Evolutionary conservation across 164 flowering plant genomes (phyloP).

Genomic region (Annona cherimola): DNA sequence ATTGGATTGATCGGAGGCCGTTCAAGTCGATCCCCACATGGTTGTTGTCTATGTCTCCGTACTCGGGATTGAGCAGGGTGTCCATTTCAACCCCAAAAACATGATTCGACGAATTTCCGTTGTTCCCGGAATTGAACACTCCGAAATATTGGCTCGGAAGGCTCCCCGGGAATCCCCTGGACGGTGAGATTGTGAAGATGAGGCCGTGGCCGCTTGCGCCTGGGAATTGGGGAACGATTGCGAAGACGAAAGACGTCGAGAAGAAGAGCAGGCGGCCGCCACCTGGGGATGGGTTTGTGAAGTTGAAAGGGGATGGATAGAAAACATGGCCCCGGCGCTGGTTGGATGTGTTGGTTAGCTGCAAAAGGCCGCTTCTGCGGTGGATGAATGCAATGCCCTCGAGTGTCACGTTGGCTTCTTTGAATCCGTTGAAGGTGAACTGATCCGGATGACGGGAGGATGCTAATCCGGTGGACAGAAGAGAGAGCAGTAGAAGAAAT

Average conservation of each 20-base stretch:
- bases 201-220: neutral
- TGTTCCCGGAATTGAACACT: neutral
- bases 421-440: slow-evolving; percentile 32
- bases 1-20: neutral
- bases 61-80: neutral
- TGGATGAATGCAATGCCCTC: slow-evolving; percentile 23
- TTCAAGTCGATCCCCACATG: slow-evolving; percentile 6
- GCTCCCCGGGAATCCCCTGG: neutral
- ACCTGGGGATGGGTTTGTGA: slow-evolving; percentile 16
- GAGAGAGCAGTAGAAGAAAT: too few relatives aligned
- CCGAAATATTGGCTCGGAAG: neutral
- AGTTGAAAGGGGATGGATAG: slow-evolving; percentile 20
- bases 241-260: slow-evolving; percentile 5
- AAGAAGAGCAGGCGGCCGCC: neutral
- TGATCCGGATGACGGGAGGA: neutral
- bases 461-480: too few relatives aligned
- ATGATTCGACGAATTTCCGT: slow-evolving; percentile 1
- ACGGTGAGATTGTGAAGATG: slow-evolving; percentile 4
- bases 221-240: neutral
- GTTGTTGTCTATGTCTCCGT: neutral
- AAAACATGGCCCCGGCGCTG: slow-evolving; percentile 30
- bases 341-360: slow-evolving; percentile 31
- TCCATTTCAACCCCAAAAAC: slow-evolving; percentile 3
- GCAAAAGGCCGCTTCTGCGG: slow-evolving; percentile 28
- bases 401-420: slow-evolving; percentile 18